Base-by-base conservation (phyloP, 495 filamentous ascomycete genomes). In the Margaritispora aquatica region DNA sequence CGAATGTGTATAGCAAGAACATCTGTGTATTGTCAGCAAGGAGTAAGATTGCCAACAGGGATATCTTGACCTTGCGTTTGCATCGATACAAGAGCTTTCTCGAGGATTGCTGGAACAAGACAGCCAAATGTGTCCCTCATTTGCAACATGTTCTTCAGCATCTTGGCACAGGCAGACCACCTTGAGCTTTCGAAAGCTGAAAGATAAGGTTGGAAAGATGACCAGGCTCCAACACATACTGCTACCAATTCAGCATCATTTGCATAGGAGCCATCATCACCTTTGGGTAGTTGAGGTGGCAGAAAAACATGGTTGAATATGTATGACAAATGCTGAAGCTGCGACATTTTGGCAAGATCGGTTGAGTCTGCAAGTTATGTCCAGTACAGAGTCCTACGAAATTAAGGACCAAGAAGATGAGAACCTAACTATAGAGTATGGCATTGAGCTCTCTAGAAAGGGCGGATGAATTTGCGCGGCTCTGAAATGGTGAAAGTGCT, bases 291-390 rank as follows among this genome's bases (percentile, higher is more conserved):
- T 24, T 79, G 71, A 0, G 82, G 81, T 0, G 83, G 85, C 0
- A 88, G 72, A 55, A 85, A 81, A 22, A 88, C 69, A 66, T 88
- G 84, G 51, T 85, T 68, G 62, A 82, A 68, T 2, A 77, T 59
- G 63, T 77, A 83, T 13, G 66, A 26, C 29, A 61, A 44, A 17
- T n/a, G 17, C 27, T 29, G 24, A 2, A 17, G n/a, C 19, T 20
- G n/a, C 8, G 19, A 24, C 51, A 53, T 53, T 7, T 53, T 53
- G n/a, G n/a, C n/a, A n/a, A n/a, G n/a, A n/a, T n/a, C n/a, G n/a
- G n/a, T n/a, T n/a, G n/a, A n/a, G n/a, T n/a, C n/a, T n/a, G n/a
- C n/a, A n/a, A n/a, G n/a, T n/a, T n/a, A n/a, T n/a, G n/a, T n/a
- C n/a, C n/a, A n/a, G n/a, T n/a, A n/a, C n/a, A n/a, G n/a, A n/a